These are phyloP conservation scores for Medakamo hakoo DNA, from an alignment of 139 green algal genomes.

Conservation along the genomic window DNA sequence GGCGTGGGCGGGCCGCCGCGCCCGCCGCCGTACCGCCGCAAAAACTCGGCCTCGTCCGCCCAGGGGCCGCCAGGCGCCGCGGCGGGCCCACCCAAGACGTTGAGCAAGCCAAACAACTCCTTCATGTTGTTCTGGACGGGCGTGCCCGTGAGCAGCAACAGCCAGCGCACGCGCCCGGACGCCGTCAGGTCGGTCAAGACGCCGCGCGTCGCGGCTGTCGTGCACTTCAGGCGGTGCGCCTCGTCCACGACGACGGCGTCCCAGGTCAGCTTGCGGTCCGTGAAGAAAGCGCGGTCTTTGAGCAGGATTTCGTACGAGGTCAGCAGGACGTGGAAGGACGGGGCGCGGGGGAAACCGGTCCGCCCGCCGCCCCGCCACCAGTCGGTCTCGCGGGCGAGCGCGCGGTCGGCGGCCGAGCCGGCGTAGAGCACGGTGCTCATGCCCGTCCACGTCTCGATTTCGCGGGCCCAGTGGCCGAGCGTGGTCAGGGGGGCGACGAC, in stretches of 20 bases:
- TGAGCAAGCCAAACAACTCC: conserved; percentile 71
- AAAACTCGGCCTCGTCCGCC: conserved; percentile 43
- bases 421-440: conserved; percentile 73
- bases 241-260: conserved; percentile 38
- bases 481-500: conserved; percentile 85
- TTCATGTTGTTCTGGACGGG: conserved; percentile 91
- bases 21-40: conserved; percentile 30
- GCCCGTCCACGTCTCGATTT: conserved; percentile 77
- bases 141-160: conserved; percentile 85
- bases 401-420: conserved; percentile 38
- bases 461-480: conserved; percentile 81
- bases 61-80: neutral
- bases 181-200: conserved; percentile 27
- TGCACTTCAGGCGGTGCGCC: conserved; percentile 64
- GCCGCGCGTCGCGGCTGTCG: conserved; percentile 28
- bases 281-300: conserved; percentile 20
- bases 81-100: conserved; percentile 45
- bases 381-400: conserved; percentile 6
- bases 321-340: conserved; percentile 61
- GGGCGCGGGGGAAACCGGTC: conserved; percentile 1
- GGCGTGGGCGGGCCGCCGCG: conserved; percentile 7
- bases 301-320: conserved; percentile 47
- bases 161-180: conserved; percentile 26
- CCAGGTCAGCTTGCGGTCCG: conserved; percentile 11
- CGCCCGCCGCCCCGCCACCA: neutral